phyloP scores from a whole-genome alignment of 1,284 basidiomycete species.

The Rhodotorula glutinis region DNA sequence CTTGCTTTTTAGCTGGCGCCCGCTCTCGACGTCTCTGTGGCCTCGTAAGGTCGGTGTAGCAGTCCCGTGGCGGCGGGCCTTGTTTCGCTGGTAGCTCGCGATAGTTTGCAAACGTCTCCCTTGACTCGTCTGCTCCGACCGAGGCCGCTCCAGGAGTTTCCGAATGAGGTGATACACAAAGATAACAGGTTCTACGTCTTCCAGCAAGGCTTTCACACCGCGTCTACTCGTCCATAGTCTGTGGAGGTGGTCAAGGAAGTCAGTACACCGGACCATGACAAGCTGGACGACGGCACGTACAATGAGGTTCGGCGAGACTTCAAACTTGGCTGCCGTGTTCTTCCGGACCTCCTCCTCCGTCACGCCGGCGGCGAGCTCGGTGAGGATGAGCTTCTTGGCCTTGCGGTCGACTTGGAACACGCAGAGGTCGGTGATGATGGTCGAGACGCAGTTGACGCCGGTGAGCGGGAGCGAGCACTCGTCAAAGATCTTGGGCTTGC shows the following conservation, averaged over 20 bases:
- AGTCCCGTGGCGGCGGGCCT: neutral
- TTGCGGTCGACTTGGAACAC: conserved; percentile 83
- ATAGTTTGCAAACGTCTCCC: neutral
- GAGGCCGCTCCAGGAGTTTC: neutral
- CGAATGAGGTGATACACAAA: neutral
- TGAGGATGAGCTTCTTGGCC: conserved; percentile 68
- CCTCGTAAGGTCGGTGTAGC: neutral
- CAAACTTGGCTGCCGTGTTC: conserved; percentile 79
- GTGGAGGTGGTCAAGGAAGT: neutral
- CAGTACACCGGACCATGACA: neutral
- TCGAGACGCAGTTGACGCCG: conserved; percentile 76
- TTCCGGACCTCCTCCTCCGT: conserved; percentile 76
- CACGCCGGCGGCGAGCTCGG: conserved; percentile 77
- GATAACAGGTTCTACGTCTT: neutral
- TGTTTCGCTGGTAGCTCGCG: too few species aligned
- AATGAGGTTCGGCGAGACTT: conserved; percentile 47
- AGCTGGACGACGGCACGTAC: neutral
- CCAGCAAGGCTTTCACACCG: neutral
- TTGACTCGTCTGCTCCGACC: neutral
- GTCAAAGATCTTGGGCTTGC: conserved; percentile 78
- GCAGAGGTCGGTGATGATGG: conserved; percentile 78
- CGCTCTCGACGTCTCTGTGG: too few species aligned
- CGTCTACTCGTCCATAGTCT: conserved; percentile 14
- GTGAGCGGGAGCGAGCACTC: conserved; percentile 81
- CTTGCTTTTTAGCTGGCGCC: too few species aligned